Percentiles rank a stretch among this genome's conserved stretches.
Evolutionary conservation across 164 flowering plant species (phyloP).

Genomic region (Magnolia officinalis): DNA sequence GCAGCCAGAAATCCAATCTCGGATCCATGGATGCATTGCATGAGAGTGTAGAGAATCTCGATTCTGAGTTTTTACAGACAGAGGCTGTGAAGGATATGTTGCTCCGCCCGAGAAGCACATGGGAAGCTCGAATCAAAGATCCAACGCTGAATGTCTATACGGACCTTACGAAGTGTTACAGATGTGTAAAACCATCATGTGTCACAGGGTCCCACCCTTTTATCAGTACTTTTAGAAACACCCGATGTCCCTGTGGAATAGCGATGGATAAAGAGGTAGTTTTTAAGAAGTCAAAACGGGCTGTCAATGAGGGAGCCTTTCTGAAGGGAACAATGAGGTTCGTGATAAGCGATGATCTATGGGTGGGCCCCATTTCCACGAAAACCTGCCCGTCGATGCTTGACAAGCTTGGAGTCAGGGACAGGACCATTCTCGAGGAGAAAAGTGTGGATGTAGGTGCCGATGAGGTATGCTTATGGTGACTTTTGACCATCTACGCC

Average conservation of each 20-base stretch:
- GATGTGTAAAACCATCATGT: neutral
- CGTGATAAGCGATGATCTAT: neutral
- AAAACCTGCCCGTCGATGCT: neutral
- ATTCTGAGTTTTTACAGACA: neutral
- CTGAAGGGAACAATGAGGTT: neutral
- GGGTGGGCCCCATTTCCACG: neutral
- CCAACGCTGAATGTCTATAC: neutral
- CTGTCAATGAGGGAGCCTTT: neutral
- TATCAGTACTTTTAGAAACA: neutral
- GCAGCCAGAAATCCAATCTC: neutral
- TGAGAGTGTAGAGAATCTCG: constrained; percentile 10
- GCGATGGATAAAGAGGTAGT: neutral
- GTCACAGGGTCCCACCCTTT: neutral
- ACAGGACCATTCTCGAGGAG: neutral
- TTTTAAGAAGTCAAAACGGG: neutral
- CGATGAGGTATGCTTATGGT: neutral
- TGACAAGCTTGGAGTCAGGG: neutral
- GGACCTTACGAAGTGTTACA: neutral
- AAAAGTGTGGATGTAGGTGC: neutral
- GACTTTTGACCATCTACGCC: too few species aligned
- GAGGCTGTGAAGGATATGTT: neutral
- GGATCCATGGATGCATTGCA: constrained; percentile 9
- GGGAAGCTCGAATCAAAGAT: neutral
- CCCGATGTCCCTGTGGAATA: neutral
- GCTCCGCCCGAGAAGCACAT: constrained; percentile 1